Evolutionary conservation across 345 rosid species (phyloP), one percentile per base, ranked within the genome.

Genomic region (Durio zibethinus): DNA sequence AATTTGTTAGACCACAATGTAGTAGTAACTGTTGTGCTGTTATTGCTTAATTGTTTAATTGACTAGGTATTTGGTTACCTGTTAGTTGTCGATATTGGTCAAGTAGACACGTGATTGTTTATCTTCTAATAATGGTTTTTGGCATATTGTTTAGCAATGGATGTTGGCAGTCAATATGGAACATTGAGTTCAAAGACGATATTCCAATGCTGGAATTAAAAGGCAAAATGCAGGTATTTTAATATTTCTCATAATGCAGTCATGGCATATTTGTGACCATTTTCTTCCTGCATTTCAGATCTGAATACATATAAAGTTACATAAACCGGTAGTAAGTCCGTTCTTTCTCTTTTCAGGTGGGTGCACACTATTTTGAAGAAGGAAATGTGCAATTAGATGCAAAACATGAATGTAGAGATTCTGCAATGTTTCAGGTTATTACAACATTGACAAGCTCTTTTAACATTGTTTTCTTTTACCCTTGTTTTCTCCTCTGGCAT

Each of bases 331-430:
- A 43, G 25, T 68, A 31, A 64, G 12, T 45, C 52, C 65, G 62
- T 73, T 40, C 71, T 38, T 50, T 20, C 21, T 73, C 50, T 76
- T 52, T 45, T 80, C 86, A 93, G 99, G 99, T 96, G 79, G 94
- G 86, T 36, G 98, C 98, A 40, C 99, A 96, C 85, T 96, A 94
- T 84, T 96, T 94, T 81, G 99, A 96, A 81, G 98, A 96, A 87
- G 98, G 99, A 76, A 96, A 96, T 88, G 99, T 96, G 78, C 97
- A 96, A 81, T 84, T 94, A 86, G 97, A 92, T 80, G 92, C 99
- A 54, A 88, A 88, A 79, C 90, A 94, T 77, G 98, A 93, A 76
- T 91, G 93, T 77, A 82, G 87, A 82, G 97, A 96, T 83, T 86
- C 91, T 27, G 90, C 98, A 48, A 83, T 93, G 9, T 87, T 96